phyloP scores from a whole-genome alignment of 176 grass and related monocot genomes.

The Ananas comosus region DNA sequence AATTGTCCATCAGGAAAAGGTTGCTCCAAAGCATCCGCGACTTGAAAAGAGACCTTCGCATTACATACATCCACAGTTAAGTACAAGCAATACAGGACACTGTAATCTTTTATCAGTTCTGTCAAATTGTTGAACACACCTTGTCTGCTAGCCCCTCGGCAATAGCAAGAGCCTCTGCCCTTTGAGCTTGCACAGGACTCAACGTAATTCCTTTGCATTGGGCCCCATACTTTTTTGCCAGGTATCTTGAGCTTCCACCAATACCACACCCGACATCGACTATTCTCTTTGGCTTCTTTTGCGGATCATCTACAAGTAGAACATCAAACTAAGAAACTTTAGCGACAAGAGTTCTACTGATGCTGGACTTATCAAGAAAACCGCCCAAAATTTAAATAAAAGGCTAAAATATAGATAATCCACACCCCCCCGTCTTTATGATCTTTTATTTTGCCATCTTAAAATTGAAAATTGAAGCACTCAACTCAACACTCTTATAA shows the following conservation, averaged over 20 bases:
- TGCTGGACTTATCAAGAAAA: too few relatives aligned
- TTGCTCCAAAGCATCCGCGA: constrained; percentile 86
- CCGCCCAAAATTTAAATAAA: too few relatives aligned
- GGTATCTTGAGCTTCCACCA: constrained; percentile 91
- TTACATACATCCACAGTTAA: not conserved
- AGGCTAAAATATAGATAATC: too few relatives aligned
- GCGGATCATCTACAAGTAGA: constrained; percentile 34
- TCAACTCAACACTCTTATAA: too few relatives aligned
- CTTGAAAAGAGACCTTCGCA: constrained; percentile 69
- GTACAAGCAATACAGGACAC: not conserved
- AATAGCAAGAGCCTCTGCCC: constrained; percentile 51
- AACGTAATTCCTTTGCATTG: constrained; percentile 66
- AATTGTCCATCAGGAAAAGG: constrained; percentile 82
- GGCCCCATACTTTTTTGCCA: constrained; percentile 70
- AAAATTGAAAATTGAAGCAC: too few relatives aligned
- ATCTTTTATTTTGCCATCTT: too few relatives aligned
- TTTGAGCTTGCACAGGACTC: constrained; percentile 85
- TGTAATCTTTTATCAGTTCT: not conserved
- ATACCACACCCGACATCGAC: constrained; percentile 91
- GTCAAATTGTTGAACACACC: constrained; percentile 23
- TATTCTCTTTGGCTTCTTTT: constrained; percentile 53
- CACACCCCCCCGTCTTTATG: too few relatives aligned
- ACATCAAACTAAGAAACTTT: not conserved
- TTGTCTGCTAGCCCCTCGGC: constrained; percentile 53
- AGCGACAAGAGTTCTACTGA: too few relatives aligned